A percentile compares a stretch with the other conserved stretches of the same genome.
Conservation (phyloP, 2,329 filamentous ascomycete species). For the Fusarium foetens region DNA sequence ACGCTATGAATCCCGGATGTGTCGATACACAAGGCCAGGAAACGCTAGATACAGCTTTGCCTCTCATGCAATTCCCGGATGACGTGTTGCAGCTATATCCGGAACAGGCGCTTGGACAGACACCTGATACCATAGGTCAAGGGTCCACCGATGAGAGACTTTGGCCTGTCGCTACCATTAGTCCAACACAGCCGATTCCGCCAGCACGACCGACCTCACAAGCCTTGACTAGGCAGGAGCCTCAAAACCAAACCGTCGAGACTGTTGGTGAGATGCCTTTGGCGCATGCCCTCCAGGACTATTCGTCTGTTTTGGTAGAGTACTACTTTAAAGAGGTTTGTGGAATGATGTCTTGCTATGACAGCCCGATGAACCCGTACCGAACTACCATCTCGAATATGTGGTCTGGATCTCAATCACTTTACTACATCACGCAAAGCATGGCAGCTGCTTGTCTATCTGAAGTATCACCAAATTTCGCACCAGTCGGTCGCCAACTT, state of each 20-base stretch:
- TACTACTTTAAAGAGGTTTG: constrained; percentile 73
- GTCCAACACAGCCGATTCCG: background rate
- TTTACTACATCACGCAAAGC: constrained; percentile 70
- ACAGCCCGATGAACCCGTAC: constrained; percentile 70
- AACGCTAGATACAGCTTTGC: constrained; percentile 16
- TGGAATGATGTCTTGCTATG: constrained; percentile 71
- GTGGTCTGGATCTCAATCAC: constrained; percentile 67
- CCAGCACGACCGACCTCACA: background rate
- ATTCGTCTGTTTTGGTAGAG: constrained; percentile 66
- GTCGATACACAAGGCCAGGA: background rate
- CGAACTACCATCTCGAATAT: constrained; percentile 66
- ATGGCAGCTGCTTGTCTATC: constrained; percentile 71
- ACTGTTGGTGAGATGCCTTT: constrained; percentile 20
- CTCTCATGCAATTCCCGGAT: constrained; percentile 27
- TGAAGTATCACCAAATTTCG: constrained; percentile 58
- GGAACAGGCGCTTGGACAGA: constrained; percentile 12
- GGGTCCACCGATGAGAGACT: constrained; percentile 24
- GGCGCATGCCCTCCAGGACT: constrained; percentile 45
- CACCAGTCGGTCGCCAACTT: constrained; percentile 59
- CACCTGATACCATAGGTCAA: constrained; percentile 12
- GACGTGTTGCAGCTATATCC: constrained; percentile 15
- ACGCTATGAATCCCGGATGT: constrained; percentile 15
- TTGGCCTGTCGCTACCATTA: constrained; percentile 11
- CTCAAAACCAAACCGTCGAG: constrained; percentile 1
- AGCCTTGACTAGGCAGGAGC: background rate